phyloP scores from a whole-genome alignment of 2,329 filamentous ascomycete species.

The Gnomoniopsis sp. region DNA sequence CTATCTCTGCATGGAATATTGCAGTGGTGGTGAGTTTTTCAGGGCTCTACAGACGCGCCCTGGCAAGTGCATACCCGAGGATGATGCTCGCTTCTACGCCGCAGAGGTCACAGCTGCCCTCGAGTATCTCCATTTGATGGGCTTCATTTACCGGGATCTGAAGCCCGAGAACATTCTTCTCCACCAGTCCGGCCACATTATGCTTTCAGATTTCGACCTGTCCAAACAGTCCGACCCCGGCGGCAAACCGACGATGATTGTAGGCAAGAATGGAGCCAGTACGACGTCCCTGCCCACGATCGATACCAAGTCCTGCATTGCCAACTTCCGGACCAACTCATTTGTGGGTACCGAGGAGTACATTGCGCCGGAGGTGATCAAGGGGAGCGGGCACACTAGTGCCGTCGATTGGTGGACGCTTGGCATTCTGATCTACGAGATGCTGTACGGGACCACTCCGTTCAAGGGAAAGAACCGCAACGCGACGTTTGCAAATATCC shows the following conservation, averaged over 20 bases:
- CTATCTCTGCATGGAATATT: conserved; percentile 99
- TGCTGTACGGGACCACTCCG: conserved; percentile 96
- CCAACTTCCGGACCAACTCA: conserved; percentile 96
- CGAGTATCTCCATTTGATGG: conserved; percentile 97
- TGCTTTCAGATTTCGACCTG: conserved; percentile 98
- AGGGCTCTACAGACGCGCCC: conserved; percentile 91
- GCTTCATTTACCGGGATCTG: conserved; percentile 96
- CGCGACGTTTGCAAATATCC: conserved; percentile 94
- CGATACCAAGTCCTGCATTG: conserved; percentile 97
- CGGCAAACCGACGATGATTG: conserved; percentile 96
- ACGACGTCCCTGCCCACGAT: conserved; percentile 90
- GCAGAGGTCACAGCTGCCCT: conserved; percentile 95
- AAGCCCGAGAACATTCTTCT: conserved; percentile 98
- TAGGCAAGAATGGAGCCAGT: conserved; percentile 83
- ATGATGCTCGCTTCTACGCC: conserved; percentile 95
- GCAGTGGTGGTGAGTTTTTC: conserved; percentile 98
- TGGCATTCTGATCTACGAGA: conserved; percentile 96
- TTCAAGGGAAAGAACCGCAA: conserved; percentile 99
- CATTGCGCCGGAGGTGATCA: conserved; percentile 97
- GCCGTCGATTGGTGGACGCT: conserved; percentile 99
- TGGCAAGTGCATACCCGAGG: conserved; percentile 95
- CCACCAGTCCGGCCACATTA: conserved; percentile 99
- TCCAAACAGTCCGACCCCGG: conserved; percentile 96
- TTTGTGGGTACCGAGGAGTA: conserved; percentile 99
- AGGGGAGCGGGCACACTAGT: conserved; percentile 96